Evolutionary conservation across 1,139 yeast genomes (phyloP).

Genomic region (Diutina mesorugosa): DNA sequence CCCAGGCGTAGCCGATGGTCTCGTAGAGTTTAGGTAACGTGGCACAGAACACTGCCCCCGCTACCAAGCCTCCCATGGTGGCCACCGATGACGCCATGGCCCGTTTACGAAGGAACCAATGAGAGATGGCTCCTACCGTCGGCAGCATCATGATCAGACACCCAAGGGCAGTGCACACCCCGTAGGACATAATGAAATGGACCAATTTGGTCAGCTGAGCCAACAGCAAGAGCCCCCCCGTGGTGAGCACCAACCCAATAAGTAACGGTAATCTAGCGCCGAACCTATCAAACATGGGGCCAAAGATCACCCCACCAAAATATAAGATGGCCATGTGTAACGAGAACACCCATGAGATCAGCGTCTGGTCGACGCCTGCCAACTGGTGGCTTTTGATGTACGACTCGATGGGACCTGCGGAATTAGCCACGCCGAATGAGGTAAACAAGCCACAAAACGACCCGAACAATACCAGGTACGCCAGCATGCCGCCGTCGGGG

Average conservation of each 20-base stretch:
- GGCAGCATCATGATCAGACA: constrained; percentile 48
- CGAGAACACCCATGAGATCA: constrained; percentile 49
- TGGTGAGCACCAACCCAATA: constrained; percentile 31
- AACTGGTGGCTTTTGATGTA: constrained; percentile 6
- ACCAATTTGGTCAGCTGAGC: constrained; percentile 39
- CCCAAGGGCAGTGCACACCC: constrained; percentile 43
- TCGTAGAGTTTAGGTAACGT: constrained; percentile 35
- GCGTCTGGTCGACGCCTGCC: constrained; percentile 4
- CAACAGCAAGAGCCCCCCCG: constrained; percentile 38
- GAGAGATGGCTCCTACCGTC: constrained; percentile 44
- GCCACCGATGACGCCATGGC: constrained; percentile 47
- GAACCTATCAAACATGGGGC: constrained; percentile 44
- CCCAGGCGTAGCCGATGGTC: constrained; percentile 47
- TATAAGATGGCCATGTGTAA: constrained; percentile 42
- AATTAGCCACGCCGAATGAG: constrained; percentile 6
- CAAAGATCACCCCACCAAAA: constrained; percentile 46
- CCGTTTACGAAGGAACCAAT: constrained; percentile 44
- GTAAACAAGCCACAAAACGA: not conserved
- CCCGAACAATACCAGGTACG: not conserved
- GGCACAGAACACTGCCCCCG: constrained; percentile 48
- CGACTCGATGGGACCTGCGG: constrained; percentile 7
- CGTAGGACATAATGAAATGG: constrained; percentile 49
- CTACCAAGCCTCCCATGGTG: constrained; percentile 50
- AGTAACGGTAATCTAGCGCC: constrained; percentile 39
- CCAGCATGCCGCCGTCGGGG: not conserved